These are phyloP conservation scores for Stachybotrys elegans DNA, from an alignment of 2,329 filamentous ascomycete species.

Conservation along the genomic window DNA sequence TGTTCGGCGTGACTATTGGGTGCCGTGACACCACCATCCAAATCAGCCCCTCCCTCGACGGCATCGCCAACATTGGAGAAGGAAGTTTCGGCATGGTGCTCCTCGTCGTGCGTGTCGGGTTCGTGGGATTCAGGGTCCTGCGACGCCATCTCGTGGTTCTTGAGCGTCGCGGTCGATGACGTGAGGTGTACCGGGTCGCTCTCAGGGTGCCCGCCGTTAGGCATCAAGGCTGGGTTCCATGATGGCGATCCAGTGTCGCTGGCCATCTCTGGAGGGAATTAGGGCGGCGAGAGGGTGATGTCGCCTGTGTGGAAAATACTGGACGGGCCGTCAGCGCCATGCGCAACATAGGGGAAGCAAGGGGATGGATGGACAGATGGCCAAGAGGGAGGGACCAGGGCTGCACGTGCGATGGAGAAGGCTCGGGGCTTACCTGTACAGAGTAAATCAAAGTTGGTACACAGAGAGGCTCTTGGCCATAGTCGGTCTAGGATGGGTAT, in stretches of 20 bases:
- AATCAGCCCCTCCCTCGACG: neutral
- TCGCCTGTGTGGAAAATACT: no score
- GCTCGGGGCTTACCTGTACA: neutral
- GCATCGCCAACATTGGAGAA: constrained; percentile 9
- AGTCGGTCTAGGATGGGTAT: neutral
- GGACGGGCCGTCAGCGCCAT: no score
- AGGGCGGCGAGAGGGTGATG: neutral
- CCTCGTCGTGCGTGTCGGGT: constrained; percentile 10
- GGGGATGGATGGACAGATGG: no score
- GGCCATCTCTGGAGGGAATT: constrained; percentile 27
- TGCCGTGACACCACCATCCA: neutral
- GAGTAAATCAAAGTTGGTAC: neutral
- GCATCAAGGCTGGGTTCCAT: constrained; percentile 38
- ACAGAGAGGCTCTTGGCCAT: neutral
- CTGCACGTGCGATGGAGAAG: neutral
- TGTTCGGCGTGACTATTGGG: neutral
- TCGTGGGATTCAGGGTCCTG: constrained; percentile 7
- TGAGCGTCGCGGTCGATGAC: constrained; percentile 17
- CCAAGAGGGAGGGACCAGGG: no score
- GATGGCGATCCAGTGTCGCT: constrained; percentile 28
- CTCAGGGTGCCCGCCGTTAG: constrained; percentile 20
- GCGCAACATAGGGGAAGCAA: constrained; percentile 3
- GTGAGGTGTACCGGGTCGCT: constrained; percentile 11
- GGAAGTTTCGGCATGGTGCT: constrained; percentile 9
- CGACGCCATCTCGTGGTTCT: constrained; percentile 3